Evolutionary conservation across 768 basidiomycete species (phyloP), one percentile per base, ranked within the genome.

Genomic region (Dendrothele bispora): DNA sequence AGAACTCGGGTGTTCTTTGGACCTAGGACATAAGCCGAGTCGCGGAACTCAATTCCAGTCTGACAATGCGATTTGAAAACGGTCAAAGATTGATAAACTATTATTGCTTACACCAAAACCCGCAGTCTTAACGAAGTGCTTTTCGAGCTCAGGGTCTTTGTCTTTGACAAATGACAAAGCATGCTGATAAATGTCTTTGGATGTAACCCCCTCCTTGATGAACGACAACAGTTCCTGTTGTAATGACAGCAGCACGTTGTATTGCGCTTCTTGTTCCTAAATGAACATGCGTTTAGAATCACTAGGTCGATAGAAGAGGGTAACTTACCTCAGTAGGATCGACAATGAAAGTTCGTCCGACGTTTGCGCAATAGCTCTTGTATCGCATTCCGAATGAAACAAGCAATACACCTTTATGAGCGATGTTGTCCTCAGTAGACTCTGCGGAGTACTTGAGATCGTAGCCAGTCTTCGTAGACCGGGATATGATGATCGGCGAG

Each of bases 41-140:
- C 95, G 34, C 94, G 83, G 70, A 95, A 98, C 64, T 99, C 95
- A 61, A 98, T 82, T 5, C 95, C 95, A 64, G 86, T 98, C 95
- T 98, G 56, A 1, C 20, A 46, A 14, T 20, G 17, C 30, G 24
- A n/a, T n/a, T 29, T 38, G 25, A 45, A 39, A 10, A 28, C 8
- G 25, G 32, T 24, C 25, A 29, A 36, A 12, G 26, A 48, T 25
- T 20, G 25, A 48, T 21, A 20, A 17, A 37, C 17, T n/a, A n/a
- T n/a, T n/a, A 32, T 34, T 1, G 70, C 86, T 57, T 63, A 95
- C 94, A 20, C 84, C 88, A 61, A 94, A 95, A 2, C 95, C 95
- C 43, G 95, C 70, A 52, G 82, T 91, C 72, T 97, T 99, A 26
- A 85, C 83, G 50, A 98, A 89, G 58, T 87, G 64, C 57, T 84